These are phyloP conservation scores for Apiospora aurea DNA, from an alignment of 2,329 filamentous ascomycete species.

Conservation along the genomic window DNA sequence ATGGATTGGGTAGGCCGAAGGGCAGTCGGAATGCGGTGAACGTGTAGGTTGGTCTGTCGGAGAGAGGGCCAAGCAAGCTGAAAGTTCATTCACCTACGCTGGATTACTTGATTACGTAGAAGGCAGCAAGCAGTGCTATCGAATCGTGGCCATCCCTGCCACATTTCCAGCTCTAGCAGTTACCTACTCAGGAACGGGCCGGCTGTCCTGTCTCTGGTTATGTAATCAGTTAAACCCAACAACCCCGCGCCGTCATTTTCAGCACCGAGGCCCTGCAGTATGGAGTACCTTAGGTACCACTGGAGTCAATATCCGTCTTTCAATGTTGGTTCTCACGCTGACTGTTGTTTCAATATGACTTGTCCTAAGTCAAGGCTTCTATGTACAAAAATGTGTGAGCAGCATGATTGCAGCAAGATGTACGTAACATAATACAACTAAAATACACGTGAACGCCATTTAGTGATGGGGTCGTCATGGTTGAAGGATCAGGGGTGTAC, in stretches of 20 bases:
- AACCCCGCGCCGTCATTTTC: background rate
- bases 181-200: conserved; percentile 5
- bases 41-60: conserved; percentile 28
- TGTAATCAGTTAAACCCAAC: background rate
- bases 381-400: background rate
- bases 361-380: background rate
- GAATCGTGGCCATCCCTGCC: conserved; percentile 15
- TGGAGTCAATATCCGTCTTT: too few relatives aligned
- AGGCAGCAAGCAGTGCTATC: conserved; percentile 16
- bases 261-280: too few relatives aligned
- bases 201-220: background rate
- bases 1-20: background rate
- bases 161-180: background rate
- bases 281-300: too few relatives aligned
- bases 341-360: background rate
- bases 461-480: too few relatives aligned
- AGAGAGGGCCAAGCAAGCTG: conserved; percentile 11
- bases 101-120: conserved; percentile 21
- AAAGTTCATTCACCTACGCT: conserved; percentile 5
- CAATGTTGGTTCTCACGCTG: too few relatives aligned
- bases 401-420: background rate
- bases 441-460: too few relatives aligned
- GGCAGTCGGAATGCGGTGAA: conserved; percentile 16
- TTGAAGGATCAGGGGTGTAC: too few relatives aligned
- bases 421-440: too few relatives aligned